Evolutionary conservation across 139 green algal species (phyloP).

Genomic region (Closterium sp.): DNA sequence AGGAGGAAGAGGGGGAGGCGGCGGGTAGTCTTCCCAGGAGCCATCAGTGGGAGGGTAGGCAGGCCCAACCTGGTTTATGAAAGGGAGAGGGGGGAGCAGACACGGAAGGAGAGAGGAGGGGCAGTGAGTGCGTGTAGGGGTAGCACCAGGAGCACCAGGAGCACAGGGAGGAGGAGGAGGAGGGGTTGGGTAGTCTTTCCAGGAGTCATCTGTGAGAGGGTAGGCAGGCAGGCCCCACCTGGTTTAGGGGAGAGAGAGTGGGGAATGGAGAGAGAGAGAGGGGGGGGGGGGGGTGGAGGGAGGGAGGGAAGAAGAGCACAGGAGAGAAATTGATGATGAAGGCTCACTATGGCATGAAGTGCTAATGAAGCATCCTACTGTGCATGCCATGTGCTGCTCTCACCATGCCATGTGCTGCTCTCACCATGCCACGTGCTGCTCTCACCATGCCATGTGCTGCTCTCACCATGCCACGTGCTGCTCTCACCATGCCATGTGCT

Average conservation of each 20-base stretch:
- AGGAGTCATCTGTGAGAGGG: background rate
- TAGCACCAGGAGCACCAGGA: no score
- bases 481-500: no score
- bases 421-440: no score
- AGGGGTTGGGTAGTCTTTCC: background rate
- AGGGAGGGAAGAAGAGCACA: background rate
- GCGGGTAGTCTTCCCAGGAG: background rate
- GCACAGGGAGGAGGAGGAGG: background rate
- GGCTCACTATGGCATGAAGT: no score
- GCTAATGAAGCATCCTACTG: no score
- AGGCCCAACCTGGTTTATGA: background rate
- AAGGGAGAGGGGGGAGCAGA: background rate
- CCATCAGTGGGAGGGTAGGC: background rate
- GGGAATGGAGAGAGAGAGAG: background rate
- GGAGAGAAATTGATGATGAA: background rate
- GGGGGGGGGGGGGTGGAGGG: background rate
- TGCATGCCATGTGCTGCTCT: no score
- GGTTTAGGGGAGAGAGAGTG: background rate
- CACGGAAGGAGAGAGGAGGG: no score
- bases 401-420: no score
- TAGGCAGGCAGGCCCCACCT: background rate
- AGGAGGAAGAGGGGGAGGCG: background rate
- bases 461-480: no score
- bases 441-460: no score
- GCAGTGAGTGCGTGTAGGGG: no score